Conservation (phyloP, 2,329 filamentous ascomycete genomes). For the Coniochaeta sp. region DNA sequence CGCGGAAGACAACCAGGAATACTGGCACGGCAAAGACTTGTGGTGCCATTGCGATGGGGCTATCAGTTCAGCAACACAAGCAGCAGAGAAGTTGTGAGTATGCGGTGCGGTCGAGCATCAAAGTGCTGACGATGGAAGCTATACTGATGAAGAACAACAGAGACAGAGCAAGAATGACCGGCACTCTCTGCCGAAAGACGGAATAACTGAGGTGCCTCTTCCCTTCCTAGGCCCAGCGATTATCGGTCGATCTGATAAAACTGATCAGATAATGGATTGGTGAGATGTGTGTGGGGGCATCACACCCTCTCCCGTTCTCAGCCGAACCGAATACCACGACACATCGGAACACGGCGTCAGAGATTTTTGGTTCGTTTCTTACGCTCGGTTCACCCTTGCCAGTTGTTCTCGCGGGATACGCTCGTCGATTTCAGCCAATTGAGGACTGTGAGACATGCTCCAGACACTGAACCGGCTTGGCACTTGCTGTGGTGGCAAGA, state of each 20-base stretch:
- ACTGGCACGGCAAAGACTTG: conserved; percentile 73
- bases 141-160: not conserved
- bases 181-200: not conserved
- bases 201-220: not conserved
- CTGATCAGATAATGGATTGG: conserved; percentile 2
- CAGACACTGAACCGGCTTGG: not conserved
- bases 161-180: not conserved
- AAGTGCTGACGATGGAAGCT: not conserved
- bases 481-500: not conserved
- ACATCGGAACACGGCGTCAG: not conserved
- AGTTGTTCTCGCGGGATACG: no score
- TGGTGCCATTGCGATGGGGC: conserved; percentile 46
- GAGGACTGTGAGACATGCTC: not conserved
- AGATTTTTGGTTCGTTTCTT: not conserved
- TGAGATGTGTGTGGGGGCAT: not conserved
- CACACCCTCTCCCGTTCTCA: not conserved
- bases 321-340: not conserved
- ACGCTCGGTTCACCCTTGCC: no score
- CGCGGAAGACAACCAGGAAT: conserved; percentile 87
- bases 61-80: no score
- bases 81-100: not conserved
- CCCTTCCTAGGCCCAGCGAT: conserved; percentile 4
- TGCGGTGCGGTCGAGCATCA: no score
- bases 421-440: not conserved
- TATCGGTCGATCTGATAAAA: conserved; percentile 13